These are phyloP conservation scores for Lactarius trivialis DNA, from an alignment of 768 basidiomycete genomes.

Conservation along the genomic window DNA sequence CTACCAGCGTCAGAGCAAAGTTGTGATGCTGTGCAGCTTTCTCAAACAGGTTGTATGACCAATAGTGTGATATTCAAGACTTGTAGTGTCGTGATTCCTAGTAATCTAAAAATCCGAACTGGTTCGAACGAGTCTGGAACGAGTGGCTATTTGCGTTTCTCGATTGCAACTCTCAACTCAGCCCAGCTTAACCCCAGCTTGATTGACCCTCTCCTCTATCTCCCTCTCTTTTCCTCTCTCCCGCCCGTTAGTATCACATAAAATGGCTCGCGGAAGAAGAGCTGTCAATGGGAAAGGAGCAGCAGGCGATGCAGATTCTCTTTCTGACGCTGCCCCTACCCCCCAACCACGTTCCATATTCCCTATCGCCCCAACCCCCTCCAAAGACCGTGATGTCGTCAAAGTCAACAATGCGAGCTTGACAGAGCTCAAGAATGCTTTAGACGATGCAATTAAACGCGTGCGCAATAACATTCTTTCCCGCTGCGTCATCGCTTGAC, in stretches of 20 bases:
- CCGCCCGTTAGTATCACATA: not conserved
- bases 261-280: conserved; percentile 23
- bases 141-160: not conserved
- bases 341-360: conserved; percentile 16
- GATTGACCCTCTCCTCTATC: not conserved
- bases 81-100: not conserved
- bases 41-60: not conserved
- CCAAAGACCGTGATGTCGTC: conserved; percentile 32
- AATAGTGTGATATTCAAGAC: not conserved
- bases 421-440: conserved; percentile 46
- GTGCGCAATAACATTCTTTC: conserved; percentile 34
- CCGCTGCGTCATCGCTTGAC: not conserved
- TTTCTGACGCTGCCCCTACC: conserved; percentile 11
- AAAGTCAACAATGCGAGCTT: conserved; percentile 48
- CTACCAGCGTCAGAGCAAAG: not conserved
- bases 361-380: conserved; percentile 24
- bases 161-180: not conserved
- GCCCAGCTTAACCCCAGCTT: not conserved
- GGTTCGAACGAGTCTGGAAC: conserved; percentile 19
- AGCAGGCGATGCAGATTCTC: conserved; percentile 2
- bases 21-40: not conserved
- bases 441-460: conserved; percentile 85
- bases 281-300: conserved; percentile 16
- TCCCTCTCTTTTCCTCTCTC: not conserved
- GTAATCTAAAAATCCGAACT: conserved; percentile 2